These are phyloP conservation scores for Toxicodendron radicans DNA, from an alignment of 345 rosid genomes.

Conservation along the genomic window DNA sequence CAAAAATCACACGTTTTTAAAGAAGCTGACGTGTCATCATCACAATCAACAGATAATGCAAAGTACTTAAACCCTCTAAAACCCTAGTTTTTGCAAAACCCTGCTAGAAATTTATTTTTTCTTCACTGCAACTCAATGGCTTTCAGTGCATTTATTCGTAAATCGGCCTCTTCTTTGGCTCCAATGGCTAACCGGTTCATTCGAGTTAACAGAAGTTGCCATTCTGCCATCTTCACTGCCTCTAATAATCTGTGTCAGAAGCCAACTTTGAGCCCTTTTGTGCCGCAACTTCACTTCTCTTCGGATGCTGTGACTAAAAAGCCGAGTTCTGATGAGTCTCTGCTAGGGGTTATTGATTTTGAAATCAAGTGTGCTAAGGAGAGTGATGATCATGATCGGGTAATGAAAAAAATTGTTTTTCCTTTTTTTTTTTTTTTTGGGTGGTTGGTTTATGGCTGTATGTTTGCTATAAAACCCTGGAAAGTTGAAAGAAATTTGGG, in stretches of 20 bases:
- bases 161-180: constrained; percentile 39
- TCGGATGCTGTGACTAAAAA: constrained; percentile 36
- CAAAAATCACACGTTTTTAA: background rate
- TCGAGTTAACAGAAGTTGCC: constrained; percentile 33
- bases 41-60: too few species aligned
- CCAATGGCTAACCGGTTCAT: constrained; percentile 43
- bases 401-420: constrained; percentile 19
- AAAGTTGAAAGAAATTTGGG: background rate
- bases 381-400: constrained; percentile 55
- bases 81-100: background rate
- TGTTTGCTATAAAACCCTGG: background rate
- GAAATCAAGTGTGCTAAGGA: constrained; percentile 69
- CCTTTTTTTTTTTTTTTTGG: background rate
- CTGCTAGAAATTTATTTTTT: background rate
- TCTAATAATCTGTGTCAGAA: constrained; percentile 22
- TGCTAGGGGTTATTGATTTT: constrained; percentile 58
- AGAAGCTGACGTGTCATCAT: background rate
- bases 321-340: constrained; percentile 48
- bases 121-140: constrained; percentile 33
- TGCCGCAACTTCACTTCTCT: constrained; percentile 29
- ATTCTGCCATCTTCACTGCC: constrained; percentile 31
- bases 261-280: constrained; percentile 20
- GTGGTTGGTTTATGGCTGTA: background rate
- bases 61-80: background rate
- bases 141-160: constrained; percentile 42